Evolutionary conservation across 805 yeast genomes (phyloP).

Genomic region (Zygosaccharomyces bailii): DNA sequence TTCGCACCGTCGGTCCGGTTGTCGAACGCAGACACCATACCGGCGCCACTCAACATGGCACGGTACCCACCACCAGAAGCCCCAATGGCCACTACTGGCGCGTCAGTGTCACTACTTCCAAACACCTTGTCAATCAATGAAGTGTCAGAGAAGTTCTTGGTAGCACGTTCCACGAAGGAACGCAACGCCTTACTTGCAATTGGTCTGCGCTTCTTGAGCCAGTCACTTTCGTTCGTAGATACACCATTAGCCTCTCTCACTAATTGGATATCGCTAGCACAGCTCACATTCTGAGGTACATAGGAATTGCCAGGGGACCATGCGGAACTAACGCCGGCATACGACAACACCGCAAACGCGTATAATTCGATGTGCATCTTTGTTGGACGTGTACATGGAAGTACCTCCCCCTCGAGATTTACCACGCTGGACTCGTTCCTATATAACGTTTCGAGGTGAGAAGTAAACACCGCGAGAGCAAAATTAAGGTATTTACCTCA

Average conservation of each 20-base stretch:
- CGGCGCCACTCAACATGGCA: constrained; percentile 85
- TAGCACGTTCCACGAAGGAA: constrained; percentile 25
- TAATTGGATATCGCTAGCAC: constrained; percentile 44
- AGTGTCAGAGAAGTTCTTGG: constrained; percentile 21
- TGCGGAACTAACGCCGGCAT: constrained; percentile 18
- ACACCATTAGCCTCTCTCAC: constrained; percentile 49
- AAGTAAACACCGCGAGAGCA: constrained; percentile 1
- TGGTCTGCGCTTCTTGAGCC: constrained; percentile 50
- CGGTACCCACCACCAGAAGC: constrained; percentile 89
- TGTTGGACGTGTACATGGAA: neutral
- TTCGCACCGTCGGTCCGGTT: constrained; percentile 60
- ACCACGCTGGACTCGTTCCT: constrained; percentile 2
- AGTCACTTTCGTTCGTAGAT: constrained; percentile 46
- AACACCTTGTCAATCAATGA: constrained; percentile 24
- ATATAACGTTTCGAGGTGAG: neutral
- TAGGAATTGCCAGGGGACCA: constrained; percentile 60
- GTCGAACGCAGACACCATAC: constrained; percentile 75
- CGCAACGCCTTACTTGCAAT: constrained; percentile 46
- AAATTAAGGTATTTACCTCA: neutral
- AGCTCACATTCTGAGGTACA: constrained; percentile 57
- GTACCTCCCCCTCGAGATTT: neutral
- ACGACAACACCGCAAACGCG: constrained; percentile 5
- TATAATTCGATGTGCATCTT: constrained; percentile 3
- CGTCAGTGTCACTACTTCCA: constrained; percentile 17
- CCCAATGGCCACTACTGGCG: constrained; percentile 51